A percentile compares a stretch with the other conserved stretches of the same genome.
Evolutionary conservation across 148 eudicot species (phyloP).

Genomic region (Amaranthus palmeri): DNA sequence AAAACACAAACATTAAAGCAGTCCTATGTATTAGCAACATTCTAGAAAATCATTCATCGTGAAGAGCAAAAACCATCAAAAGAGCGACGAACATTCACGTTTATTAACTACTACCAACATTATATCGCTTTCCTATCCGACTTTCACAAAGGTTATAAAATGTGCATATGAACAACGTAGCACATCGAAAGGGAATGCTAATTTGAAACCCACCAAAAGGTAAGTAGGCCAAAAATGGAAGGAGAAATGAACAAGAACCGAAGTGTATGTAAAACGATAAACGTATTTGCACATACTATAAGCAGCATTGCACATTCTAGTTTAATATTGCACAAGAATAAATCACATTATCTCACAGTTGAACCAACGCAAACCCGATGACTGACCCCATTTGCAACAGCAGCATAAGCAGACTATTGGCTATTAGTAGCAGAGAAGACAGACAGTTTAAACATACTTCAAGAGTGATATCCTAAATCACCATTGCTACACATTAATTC

Average conservation of each 20-base stretch:
- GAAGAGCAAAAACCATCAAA: background rate
- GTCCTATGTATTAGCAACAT: background rate
- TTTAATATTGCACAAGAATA: background rate
- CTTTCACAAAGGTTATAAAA: background rate
- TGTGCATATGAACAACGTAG: background rate
- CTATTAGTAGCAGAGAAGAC: background rate
- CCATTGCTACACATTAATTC: too few species aligned
- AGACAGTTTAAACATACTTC: too few species aligned
- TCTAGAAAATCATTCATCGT: background rate
- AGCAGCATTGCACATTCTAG: background rate
- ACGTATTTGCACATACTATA: background rate
- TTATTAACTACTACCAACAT: too few species aligned
- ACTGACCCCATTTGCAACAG: background rate
- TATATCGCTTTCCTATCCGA: background rate
- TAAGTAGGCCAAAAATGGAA: background rate
- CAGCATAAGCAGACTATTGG: background rate
- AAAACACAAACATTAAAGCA: background rate
- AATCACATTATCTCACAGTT: background rate
- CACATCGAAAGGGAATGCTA: background rate
- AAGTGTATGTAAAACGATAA: background rate
- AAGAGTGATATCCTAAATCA: too few species aligned
- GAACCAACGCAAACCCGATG: background rate
- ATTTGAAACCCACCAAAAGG: background rate
- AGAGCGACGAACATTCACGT: too few species aligned
- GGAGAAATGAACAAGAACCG: background rate